Evolutionary conservation across 371 early-diverging fungal species (phyloP), one percentile per base, ranked within the genome.

Genomic region (Dichotomocladium elegans): DNA sequence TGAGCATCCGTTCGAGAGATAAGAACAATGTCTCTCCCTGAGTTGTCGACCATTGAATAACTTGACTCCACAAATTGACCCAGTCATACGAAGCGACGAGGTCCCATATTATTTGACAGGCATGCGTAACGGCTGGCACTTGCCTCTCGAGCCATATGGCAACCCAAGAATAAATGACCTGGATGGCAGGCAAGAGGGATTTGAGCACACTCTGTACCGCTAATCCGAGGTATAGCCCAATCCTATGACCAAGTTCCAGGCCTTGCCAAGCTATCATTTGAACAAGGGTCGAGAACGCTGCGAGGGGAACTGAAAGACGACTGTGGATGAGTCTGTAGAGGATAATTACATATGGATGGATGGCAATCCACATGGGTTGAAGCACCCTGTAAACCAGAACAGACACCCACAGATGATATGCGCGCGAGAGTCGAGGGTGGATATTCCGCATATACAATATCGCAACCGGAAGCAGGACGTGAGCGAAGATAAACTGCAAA

Each of bases 1-100:
- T 31, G 6, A 56, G 24, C 2, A n/a, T 41, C n/a, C 49, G 31
- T 31, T 56, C 56, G 12, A 56, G 28, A 4, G 56, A 56, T 9
- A 41, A 42, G 3, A 56, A 56, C 7, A 40, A n/a, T 15, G 34
- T 15, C 19, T 48, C 56, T 3, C 43, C 28, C 22, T 41, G 49
- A 3, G 27, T 30, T 25, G 33, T n/a, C 11, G 49, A 19, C 49
- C 49, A 49, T 1, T 41, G 40, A 3, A 15, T 28, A 34, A 54
- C 24, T 7, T 12, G 24, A 9, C 19, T 21, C 15, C 10, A n/a
- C 10, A 42, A 7, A 8, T 25, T 14, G 15, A 17, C 12, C 42
- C 25, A 52, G 17, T 35, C 52, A 31, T 52, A 11, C 29, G 43
- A 26, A 5, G 35, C 30, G 10, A 35, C 30, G 10, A 47, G 48